Percentiles rank a stretch among this genome's conserved stretches.
These are phyloP conservation scores for Ogataea allantospora DNA, from an alignment of 805 yeast genomes.

Conservation along the genomic window DNA sequence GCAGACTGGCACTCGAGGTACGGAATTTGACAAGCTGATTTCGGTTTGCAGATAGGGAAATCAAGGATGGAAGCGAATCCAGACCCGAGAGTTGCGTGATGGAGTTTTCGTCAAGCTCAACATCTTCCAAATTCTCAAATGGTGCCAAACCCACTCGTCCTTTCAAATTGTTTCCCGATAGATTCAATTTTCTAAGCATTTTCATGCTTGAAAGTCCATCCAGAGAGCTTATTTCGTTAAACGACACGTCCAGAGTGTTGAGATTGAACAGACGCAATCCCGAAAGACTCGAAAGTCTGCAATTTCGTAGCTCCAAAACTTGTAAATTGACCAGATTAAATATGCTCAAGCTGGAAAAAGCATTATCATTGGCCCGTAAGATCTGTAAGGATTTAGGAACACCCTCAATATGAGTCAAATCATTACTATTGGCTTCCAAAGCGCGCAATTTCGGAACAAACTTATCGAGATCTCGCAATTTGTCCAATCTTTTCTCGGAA, in stretches of 20 bases:
- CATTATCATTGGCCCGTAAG: constrained; percentile 39
- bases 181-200: constrained; percentile 41
- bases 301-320: constrained; percentile 39
- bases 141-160: constrained; percentile 8
- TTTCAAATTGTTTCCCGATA: constrained; percentile 43
- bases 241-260: constrained; percentile 37
- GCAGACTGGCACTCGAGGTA: constrained; percentile 28
- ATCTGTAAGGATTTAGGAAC: constrained; percentile 40
- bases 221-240: constrained; percentile 37
- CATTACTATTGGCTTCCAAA: constrained; percentile 43
- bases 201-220: constrained; percentile 38
- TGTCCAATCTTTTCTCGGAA: constrained; percentile 35
- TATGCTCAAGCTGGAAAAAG: constrained; percentile 40
- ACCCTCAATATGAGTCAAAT: constrained; percentile 43
- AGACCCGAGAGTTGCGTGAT: constrained; percentile 36
- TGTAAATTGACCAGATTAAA: constrained; percentile 44
- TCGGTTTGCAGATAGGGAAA: constrained; percentile 41
- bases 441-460: constrained; percentile 44
- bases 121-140: constrained; percentile 41
- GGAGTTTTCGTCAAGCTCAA: constrained; percentile 44
- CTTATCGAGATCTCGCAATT: constrained; percentile 41
- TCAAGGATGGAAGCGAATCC: constrained; percentile 35
- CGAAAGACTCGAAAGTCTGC: constrained; percentile 37
- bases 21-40: constrained; percentile 36
- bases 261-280: constrained; percentile 43